Evolutionary conservation across 176 grass and related monocot species (phyloP).

Genomic region (Oryza glumipatula): DNA sequence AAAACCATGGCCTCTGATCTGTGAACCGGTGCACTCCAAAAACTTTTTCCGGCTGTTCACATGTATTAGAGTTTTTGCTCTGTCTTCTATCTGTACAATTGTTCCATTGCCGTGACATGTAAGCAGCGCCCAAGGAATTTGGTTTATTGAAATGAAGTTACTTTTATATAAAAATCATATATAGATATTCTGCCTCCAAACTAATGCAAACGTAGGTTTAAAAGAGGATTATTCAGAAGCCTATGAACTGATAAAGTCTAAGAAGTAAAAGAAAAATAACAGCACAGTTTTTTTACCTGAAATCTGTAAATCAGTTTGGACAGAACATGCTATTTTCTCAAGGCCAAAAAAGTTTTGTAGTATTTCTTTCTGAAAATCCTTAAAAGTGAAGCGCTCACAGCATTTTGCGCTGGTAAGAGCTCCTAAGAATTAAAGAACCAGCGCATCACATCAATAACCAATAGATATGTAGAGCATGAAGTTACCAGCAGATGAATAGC

Average conservation of each 20-base stretch:
- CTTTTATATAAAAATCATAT: conserved; percentile 3
- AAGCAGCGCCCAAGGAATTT: conserved; percentile 33
- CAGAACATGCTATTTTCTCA: conserved; percentile 79
- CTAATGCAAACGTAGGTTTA: background rate
- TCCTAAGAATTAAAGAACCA: too few relatives aligned
- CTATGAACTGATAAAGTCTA: conserved; percentile 23
- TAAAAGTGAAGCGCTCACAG: background rate
- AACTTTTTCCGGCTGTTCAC: too few relatives aligned
- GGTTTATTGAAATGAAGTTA: conserved; percentile 4
- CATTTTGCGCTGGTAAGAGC: too few relatives aligned
- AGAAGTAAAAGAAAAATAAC: background rate
- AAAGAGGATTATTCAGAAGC: conserved; percentile 10
- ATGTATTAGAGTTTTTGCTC: too few relatives aligned
- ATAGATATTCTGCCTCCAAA: background rate
- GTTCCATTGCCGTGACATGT: too few relatives aligned
- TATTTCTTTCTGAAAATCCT: conserved; percentile 95
- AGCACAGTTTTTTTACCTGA: conserved; percentile 59
- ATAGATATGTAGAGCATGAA: too few relatives aligned
- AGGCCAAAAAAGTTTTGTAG: conserved; percentile 98
- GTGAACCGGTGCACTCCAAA: too few relatives aligned
- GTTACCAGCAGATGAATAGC: too few relatives aligned
- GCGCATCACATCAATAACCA: too few relatives aligned
- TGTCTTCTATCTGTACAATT: too few relatives aligned
- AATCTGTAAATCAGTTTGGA: conserved; percentile 85
- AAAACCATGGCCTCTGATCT: too few relatives aligned